Percentiles rank a stretch among this genome's conserved stretches.
Conservation (phyloP, 2,329 filamentous ascomycete genomes). For the Aschersonia sp. region DNA sequence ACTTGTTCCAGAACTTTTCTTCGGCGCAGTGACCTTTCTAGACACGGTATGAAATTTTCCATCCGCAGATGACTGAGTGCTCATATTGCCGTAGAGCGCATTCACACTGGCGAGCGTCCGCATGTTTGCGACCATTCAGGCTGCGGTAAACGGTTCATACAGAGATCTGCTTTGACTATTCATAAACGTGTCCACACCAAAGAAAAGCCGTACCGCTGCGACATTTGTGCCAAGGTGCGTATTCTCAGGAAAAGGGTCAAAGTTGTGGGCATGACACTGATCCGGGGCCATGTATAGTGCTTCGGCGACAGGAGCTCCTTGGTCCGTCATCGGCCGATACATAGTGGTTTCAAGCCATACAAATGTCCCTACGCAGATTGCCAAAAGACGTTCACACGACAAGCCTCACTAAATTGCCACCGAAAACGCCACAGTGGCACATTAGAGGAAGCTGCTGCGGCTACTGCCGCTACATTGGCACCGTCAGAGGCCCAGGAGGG, state of each 20-base stretch:
- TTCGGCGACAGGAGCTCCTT: slow-evolving; percentile 95
- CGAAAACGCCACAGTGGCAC: slow-evolving; percentile 94
- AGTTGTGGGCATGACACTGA: not conserved
- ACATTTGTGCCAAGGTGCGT: slow-evolving; percentile 84
- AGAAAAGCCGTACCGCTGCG: slow-evolving; percentile 97
- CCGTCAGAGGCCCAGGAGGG: slow-evolving; percentile 24
- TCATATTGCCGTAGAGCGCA: slow-evolving; percentile 56
- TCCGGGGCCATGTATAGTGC: slow-evolving; percentile 38
- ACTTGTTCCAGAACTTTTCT: slow-evolving; percentile 89
- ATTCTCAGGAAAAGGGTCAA: not conserved
- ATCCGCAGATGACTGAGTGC: too few relatives aligned
- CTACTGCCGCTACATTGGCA: slow-evolving; percentile 75
- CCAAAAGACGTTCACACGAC: slow-evolving; percentile 94
- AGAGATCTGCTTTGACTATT: slow-evolving; percentile 87
- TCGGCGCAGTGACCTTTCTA: slow-evolving; percentile 78
- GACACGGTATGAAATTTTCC: slow-evolving; percentile 60
- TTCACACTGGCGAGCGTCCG: slow-evolving; percentile 81
- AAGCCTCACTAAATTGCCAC: slow-evolving; percentile 87
- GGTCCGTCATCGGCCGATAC: slow-evolving; percentile 83
- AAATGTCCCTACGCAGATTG: slow-evolving; percentile 96
- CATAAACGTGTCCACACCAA: slow-evolving; percentile 93
- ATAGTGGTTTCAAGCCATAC: slow-evolving; percentile 90
- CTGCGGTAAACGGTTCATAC: slow-evolving; percentile 95
- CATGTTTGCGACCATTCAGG: slow-evolving; percentile 82
- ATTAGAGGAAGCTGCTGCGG: slow-evolving; percentile 80